These are phyloP conservation scores for Suillus sp. DNA, from an alignment of 768 basidiomycete species.

Conservation along the genomic window DNA sequence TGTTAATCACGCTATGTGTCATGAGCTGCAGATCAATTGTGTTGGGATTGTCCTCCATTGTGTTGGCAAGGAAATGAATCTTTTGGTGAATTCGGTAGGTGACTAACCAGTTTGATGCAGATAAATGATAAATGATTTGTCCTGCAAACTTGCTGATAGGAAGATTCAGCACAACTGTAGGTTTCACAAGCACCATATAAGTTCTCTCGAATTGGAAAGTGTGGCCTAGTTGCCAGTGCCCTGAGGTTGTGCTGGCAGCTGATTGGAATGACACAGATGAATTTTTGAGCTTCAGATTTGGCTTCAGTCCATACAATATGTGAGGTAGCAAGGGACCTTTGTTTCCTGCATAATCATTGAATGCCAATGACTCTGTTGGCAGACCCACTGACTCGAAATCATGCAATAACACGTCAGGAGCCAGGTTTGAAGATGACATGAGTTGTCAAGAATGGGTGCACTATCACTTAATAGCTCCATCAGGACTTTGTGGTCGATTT, in stretches of 20 bases:
- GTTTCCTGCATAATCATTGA: slow-evolving; percentile 22
- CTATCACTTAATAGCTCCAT: too few species aligned
- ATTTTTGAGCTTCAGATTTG: slow-evolving; percentile 34
- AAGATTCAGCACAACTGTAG: slow-evolving; percentile 54
- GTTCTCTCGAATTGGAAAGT: slow-evolving; percentile 58
- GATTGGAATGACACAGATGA: slow-evolving; percentile 46
- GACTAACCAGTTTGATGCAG: slow-evolving; percentile 84
- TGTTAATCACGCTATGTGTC: slow-evolving; percentile 75
- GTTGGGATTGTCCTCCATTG: slow-evolving; percentile 59
- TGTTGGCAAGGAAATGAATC: slow-evolving; percentile 63
- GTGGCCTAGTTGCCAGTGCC: slow-evolving; percentile 27
- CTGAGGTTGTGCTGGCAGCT: slow-evolving; percentile 35
- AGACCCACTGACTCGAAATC: slow-evolving; percentile 68
- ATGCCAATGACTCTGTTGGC: slow-evolving; percentile 27
- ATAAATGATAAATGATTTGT: slow-evolving; percentile 82
- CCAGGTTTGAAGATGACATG: slow-evolving; percentile 62
- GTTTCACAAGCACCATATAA: slow-evolving; percentile 58
- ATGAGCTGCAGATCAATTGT: slow-evolving; percentile 76
- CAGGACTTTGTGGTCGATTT: slow-evolving; percentile 58
- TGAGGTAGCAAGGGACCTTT: slow-evolving; percentile 39
- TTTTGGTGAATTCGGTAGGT: slow-evolving; percentile 72
- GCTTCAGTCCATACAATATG: slow-evolving; percentile 40
- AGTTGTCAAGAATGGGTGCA: too few species aligned
- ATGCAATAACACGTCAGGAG: slow-evolving; percentile 64
- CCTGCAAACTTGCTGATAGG: slow-evolving; percentile 74